Base-by-base conservation (phyloP, 2,329 filamentous ascomycete genomes). In the Aspergillaceae sp. region DNA sequence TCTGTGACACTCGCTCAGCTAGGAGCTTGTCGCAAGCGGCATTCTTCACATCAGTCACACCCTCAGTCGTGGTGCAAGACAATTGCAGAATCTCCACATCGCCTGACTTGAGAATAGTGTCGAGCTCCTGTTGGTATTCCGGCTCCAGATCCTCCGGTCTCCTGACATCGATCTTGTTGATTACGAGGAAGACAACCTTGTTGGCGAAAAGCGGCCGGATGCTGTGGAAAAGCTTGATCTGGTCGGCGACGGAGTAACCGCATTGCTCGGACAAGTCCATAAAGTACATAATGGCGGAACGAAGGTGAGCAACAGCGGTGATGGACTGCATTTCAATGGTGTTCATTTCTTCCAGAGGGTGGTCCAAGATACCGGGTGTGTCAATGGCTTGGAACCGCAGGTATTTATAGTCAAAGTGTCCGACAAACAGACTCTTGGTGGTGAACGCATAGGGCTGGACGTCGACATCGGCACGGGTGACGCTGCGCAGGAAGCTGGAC, bases 281-380 rank as follows among this genome's bases (percentile, higher is more conserved):
- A 65, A 97, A 97, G 71, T 97, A 97, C 49, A 97, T 76, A 54
- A 98, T 94, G 47, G 91, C 91, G 37, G 90, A 94, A 59, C 91
- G 82, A 64, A 98, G 76, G 74, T 98, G 94, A 43, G 92, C 92
- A 72, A 98, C 95, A 7, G 94, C 92, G 11, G 91, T 97, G 57
- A 98, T 96, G 51, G 86, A 86, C 75, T 97, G 92, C 88, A 97
- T 97, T 72, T 98, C 92, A 64, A 98, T 98, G 3, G 92, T 97
- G 73, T 96, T 95, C 92, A 97, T 98, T 74, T 97, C 92, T 71
- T 97, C 92, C 6, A 98, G 80, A 33, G 91, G 90, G 67, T 98
- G 92, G 60, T 98, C 92, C 50, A 98, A 74, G 56, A 98, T 95
- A 76, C 92, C 92, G n/a, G 91, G 91, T 7, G 92, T 98, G 71